Base-by-base conservation (phyloP, 352 stramenopile genomes). In the Pythium diclinum region DNA sequence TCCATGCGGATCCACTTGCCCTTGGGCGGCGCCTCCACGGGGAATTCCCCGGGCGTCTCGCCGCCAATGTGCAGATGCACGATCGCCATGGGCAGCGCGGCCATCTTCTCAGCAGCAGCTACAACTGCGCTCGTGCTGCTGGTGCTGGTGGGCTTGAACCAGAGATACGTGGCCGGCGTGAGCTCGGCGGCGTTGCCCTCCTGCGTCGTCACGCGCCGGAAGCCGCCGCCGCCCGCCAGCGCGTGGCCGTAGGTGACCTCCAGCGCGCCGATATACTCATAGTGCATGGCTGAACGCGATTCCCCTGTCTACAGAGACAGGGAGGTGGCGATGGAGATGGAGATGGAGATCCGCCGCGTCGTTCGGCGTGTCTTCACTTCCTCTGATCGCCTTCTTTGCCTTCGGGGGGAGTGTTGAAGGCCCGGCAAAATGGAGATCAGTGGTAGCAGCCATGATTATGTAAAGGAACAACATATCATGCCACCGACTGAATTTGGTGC, bases 221-320 rank as follows among this genome's bases (percentile, higher is more conserved):
- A 95, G 56, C 82, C 76, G 49, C 84, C 84, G 32, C 85, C 85
- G 36, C 70, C 84, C 16, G 84, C 87, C 19, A 95, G 81, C 61
- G 87, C 87, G 61, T 94, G 87, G 64, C 86, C 87, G 65, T 95
- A 95, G 55, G 87, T 95, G 57, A 95, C 82, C 67, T 95, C 87
- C 6, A 95, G 67, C 48, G 63, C 78, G 47, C 70, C 76, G 53
- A 95, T 78, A 66, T 77, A 87, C 73, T 91, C 85, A 59, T 73
- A 83, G 56, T 85, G 78, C 85, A 93, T 93, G 10, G 36, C 34
- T 21, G 19, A 21, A 28, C 23, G 21, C 33, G 16, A 16, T 55
- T 51, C n/a, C 19, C 44, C 52, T 58, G 23, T 30, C 52, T 16
- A 46, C 28, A n/a, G 44, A 19, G 56, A 56, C 17, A 21, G 44